Evolutionary conservation across 2,329 filamentous ascomycete species (phyloP), one percentile per base, ranked within the genome.

Genomic region (Venturia aucupariae): DNA sequence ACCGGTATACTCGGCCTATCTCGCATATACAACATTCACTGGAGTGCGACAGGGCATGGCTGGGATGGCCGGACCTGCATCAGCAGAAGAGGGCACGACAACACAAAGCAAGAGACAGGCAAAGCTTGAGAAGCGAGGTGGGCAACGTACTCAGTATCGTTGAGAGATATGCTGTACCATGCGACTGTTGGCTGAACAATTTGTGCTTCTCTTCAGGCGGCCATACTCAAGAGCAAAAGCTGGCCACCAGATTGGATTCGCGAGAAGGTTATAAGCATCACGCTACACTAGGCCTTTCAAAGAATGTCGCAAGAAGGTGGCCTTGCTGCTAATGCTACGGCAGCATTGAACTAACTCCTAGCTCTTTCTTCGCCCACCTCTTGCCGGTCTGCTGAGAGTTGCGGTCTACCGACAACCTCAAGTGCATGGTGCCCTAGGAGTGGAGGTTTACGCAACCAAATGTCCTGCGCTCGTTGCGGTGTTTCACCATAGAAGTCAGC

Each of bases 71-170:
- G 75, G 74, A 17, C 42, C 42, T 55, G 51, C 35, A 24, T 54
- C 46, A n/a, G 54, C 35, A 41, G 64, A 41, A 38, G 65, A 64
- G 19, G 64, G 51, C 19, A 60, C 65, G 17, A 66, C 64, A 38
- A 61, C 60, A 42, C 63, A 60, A 54, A 81, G 80, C 65, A 82
- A 82, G 73, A 72, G 80, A 65, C 78, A 80, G 70, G 73, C 75
- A 17, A 82, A 82, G 73, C 72, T 81, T 74, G 80, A 82, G 72
- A 81, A 81, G 77, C 75, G 79, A 64, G 79, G 79, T 41, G 79
- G 78, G 1, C 79, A 81, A 71, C 78, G 73, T 69, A 72, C 80
- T 66, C 72, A 75, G 68, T 81, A 81, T 70, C 74, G 79, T 60
- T 81, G 68, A 74, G 32, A 39, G 22, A 32, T 24, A 55, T 2